Evolutionary conservation across 805 yeast genomes (phyloP), one percentile per base, ranked within the genome.

Genomic region (Zygosaccharomyces pseudorouxii): DNA sequence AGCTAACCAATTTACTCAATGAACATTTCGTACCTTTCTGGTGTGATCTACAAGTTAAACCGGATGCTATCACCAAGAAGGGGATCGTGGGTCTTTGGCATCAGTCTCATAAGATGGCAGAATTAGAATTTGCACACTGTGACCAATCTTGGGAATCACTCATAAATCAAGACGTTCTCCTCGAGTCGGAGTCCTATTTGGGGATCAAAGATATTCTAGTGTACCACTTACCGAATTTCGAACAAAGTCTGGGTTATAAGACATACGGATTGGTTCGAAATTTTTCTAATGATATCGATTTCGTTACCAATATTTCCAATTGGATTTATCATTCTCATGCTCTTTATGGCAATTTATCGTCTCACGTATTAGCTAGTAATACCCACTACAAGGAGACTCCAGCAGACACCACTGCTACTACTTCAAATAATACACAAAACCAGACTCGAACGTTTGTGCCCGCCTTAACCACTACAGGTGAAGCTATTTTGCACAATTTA

Each of bases 291-390:
- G 54, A 58, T 12, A 53, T 57, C 9, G 55, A 59, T 23, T 56
- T 56, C 31, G 35, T 64, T 8, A 45, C 63, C 1, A 55, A 54
- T 30, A 19, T 66, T 11, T 62, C 69, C 1, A 66, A 66, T 44
- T 66, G 70, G 70, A 40, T 66, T 3, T 57, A 63, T 35, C 62
- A 64, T 49, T 50, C 61, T 35, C 65, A 62, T 45, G 50, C 60
- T 8, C 51, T 57, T 5, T 58, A 63, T 49, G 65, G 52, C 4
- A 44, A 49, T 1, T 39, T 65, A 16, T 64, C 70, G 2, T 59
- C 62, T 38, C 65, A 63, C 46, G 56, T 58, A 7, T 37, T 63
- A 5, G 58, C 64, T 10, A 65, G 67, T 7, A 64, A 57, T 43
- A 58, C 58, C 10, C 62, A 63, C 45, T 60, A 53, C 49, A 54